phyloP scores from a whole-genome alignment of 371 early-diverging fungal genomes.

The Dinochytrium kinnereticum region DNA sequence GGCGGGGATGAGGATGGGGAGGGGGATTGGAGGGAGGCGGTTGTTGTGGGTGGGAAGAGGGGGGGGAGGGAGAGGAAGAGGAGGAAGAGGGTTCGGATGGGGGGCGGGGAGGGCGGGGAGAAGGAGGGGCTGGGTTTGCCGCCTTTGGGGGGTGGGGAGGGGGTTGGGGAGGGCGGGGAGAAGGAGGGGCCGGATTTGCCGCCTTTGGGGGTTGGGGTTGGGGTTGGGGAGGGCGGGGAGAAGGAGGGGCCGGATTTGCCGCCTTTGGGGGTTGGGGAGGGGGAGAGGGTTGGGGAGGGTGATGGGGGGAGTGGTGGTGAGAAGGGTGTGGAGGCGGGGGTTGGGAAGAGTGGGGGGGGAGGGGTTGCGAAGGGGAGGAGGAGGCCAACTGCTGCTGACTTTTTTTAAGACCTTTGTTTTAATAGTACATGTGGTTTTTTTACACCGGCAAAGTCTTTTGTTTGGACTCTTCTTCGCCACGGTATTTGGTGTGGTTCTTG shows the following conservation, averaged over 20 bases:
- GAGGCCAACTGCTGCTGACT: conserved; percentile 12
- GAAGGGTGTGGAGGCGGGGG: too few species aligned
- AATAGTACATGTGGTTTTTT: too few species aligned
- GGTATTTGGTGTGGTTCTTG: too few species aligned
- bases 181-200: not conserved
- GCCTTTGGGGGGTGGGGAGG: conserved; percentile 2
- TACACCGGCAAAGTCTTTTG: too few species aligned
- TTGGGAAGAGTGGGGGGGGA: not conserved
- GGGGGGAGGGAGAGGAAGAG: conserved; percentile 26
- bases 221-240: not conserved
- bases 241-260: not conserved
- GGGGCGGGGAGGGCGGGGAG: not conserved
- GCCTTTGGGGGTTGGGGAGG: not conserved
- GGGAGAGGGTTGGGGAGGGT: not conserved
- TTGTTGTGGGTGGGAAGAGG: conserved; percentile 28
- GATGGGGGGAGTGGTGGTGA: too few species aligned
- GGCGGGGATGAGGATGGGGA: conserved; percentile 31
- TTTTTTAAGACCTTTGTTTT: too few species aligned
- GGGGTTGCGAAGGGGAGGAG: not conserved
- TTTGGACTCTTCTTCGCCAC: too few species aligned
- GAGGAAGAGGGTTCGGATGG: conserved; percentile 24
- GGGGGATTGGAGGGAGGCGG: conserved; percentile 31
- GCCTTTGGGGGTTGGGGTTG: not conserved
- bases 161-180: not conserved
- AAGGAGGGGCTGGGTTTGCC: not conserved